Percentiles rank a stretch among this genome's conserved stretches.
These are phyloP conservation scores for Cryptococcus wingfieldii DNA, from an alignment of 1,284 basidiomycete genomes.

Conservation along the genomic window DNA sequence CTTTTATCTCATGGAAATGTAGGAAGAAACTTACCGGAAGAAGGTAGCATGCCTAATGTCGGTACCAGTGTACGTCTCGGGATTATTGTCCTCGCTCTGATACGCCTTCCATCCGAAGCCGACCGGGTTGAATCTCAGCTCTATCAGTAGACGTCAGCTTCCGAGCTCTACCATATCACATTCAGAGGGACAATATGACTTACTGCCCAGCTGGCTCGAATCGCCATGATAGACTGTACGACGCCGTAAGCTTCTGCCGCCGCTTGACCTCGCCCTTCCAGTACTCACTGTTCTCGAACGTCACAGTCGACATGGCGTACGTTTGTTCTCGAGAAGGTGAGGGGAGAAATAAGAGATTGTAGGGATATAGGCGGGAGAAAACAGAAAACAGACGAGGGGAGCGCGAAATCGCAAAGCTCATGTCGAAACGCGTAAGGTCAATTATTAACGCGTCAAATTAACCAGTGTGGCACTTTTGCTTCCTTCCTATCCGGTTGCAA, in stretches of 20 bases:
- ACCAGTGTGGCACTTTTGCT: slow-evolving; percentile 2
- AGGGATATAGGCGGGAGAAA: neutral
- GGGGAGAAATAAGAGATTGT: neutral
- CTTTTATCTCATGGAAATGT: neutral
- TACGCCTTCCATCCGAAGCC: slow-evolving; percentile 83
- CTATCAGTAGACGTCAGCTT: slow-evolving; percentile 48
- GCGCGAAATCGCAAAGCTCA: neutral
- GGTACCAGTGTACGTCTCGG: slow-evolving; percentile 60
- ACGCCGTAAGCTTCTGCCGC: neutral
- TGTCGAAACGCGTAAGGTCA: neutral
- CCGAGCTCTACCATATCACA: too few species aligned
- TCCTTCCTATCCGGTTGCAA: neutral
- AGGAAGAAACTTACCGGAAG: slow-evolving; percentile 54
- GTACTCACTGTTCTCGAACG: slow-evolving; percentile 40
- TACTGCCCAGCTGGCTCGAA: slow-evolving; percentile 72
- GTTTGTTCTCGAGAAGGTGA: neutral
- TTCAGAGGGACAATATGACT: slow-evolving; percentile 42
- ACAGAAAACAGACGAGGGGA: neutral
- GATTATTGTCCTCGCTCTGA: slow-evolving; percentile 55
- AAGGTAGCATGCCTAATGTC: slow-evolving; percentile 87
- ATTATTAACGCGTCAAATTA: neutral
- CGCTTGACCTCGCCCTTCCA: too few species aligned
- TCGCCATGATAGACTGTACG: slow-evolving; percentile 65
- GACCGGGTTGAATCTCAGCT: slow-evolving; percentile 78
- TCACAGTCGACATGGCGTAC: slow-evolving; percentile 37